A percentile compares a stretch with the other conserved stretches of the same genome.
Evolutionary conservation across 805 yeast genomes (phyloP).

Genomic region (Suhomyces xylopsoci): DNA sequence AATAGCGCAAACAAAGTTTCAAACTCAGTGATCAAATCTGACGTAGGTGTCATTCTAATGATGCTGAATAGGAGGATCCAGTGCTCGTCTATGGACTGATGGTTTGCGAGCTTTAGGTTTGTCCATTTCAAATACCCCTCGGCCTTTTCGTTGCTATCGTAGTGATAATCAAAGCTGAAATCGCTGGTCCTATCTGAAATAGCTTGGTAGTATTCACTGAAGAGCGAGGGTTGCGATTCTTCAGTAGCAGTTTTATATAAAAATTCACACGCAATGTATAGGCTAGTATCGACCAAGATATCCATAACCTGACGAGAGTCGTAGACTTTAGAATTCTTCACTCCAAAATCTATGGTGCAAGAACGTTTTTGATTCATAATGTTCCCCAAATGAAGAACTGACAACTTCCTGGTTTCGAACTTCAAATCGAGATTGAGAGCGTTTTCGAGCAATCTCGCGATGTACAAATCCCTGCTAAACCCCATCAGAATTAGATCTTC

Average conservation of each 20-base stretch:
- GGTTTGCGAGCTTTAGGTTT: conserved; percentile 5
- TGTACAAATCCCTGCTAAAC: conserved; percentile 22
- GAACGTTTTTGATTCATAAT: background rate
- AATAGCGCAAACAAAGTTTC: conserved; percentile 19
- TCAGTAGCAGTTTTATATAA: background rate
- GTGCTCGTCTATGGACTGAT: background rate
- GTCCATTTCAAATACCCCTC: conserved; percentile 31
- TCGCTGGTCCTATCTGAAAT: background rate
- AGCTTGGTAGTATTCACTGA: background rate
- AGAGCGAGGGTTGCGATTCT: too few relatives aligned
- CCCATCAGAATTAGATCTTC: conserved; percentile 22
- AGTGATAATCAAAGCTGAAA: conserved; percentile 29
- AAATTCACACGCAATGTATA: background rate
- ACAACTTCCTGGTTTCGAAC: conserved; percentile 40
- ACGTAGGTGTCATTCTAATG: conserved; percentile 12
- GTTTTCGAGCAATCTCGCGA: conserved; percentile 27
- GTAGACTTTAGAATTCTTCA: background rate
- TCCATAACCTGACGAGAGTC: background rate
- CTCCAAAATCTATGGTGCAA: background rate
- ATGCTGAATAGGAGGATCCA: conserved; percentile 20
- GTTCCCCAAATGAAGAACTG: conserved; percentile 33
- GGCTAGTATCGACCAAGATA: background rate
- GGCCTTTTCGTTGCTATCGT: conserved; percentile 30
- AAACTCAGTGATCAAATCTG: conserved; percentile 26
- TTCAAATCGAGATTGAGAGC: conserved; percentile 32